Conservation (phyloP, 257 asterid species). For the Solanum pimpinellifolium region DNA sequence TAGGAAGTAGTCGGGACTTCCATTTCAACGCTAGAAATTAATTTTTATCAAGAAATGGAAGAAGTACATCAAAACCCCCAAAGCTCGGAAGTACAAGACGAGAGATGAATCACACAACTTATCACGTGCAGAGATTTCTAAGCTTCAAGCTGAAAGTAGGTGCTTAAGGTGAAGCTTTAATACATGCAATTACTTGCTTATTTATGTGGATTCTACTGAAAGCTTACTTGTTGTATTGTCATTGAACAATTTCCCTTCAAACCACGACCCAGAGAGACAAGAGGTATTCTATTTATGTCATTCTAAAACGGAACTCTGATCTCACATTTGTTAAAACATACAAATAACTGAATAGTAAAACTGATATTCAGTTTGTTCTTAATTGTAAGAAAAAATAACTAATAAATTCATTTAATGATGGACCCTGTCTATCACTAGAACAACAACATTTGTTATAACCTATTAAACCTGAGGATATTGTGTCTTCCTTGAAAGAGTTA, state of each 20-base stretch:
- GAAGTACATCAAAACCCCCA: neutral
- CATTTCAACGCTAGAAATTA: neutral
- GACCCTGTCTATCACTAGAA: neutral
- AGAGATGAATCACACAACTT: neutral
- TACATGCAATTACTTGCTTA: neutral
- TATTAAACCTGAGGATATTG: no score
- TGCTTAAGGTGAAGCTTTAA: neutral
- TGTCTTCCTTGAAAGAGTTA: neutral
- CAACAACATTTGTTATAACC: rapidly evolving
- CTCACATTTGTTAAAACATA: neutral
- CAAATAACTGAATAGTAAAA: neutral
- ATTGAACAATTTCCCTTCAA: no score
- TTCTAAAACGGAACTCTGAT: neutral
- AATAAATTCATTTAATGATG: neutral
- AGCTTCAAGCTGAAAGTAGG: neutral
- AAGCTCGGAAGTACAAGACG: neutral
- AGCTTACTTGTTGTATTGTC: no score
- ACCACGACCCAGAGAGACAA: neutral
- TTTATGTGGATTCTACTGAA: no score
- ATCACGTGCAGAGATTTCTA: neutral
- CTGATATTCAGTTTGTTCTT: neutral
- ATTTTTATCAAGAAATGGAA: neutral
- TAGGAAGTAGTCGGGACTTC: neutral
- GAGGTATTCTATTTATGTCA: neutral
- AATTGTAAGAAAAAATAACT: neutral